Conservation (phyloP, 768 basidiomycete species). For the Tricholoma furcatifolium region DNA sequence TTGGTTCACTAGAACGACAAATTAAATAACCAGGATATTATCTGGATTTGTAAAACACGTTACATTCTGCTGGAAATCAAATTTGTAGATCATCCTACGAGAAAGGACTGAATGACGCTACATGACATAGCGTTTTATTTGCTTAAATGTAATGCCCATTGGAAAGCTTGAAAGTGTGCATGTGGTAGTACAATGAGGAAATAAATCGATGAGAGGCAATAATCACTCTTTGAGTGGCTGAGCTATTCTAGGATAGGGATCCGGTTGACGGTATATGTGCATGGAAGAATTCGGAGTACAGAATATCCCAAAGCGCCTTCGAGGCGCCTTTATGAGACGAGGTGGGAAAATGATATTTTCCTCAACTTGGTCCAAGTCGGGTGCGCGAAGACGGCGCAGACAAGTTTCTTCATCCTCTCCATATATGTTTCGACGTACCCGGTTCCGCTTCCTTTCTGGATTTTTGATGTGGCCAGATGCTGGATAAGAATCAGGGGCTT, state of each 20-base stretch:
- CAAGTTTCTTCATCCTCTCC: slow-evolving; percentile 18
- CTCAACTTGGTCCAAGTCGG: slow-evolving; percentile 25
- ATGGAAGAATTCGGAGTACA: slow-evolving; percentile 36
- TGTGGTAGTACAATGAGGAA: not conserved
- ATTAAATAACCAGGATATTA: too few relatives aligned
- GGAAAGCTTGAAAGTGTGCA: not conserved
- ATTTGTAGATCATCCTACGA: too few relatives aligned
- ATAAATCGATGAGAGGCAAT: not conserved
- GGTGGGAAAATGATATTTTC: slow-evolving; percentile 25
- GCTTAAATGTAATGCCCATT: not conserved
- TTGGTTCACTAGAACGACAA: too few relatives aligned
- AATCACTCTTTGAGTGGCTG: slow-evolving; percentile 12
- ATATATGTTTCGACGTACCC: slow-evolving; percentile 10
- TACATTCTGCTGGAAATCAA: too few relatives aligned
- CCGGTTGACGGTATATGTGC: slow-evolving; percentile 16
- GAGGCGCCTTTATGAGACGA: slow-evolving; percentile 25
- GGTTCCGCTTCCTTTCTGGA: not conserved
- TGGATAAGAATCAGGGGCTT: slow-evolving; percentile 39
- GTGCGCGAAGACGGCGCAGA: slow-evolving; percentile 15
- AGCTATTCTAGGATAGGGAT: slow-evolving; percentile 8
- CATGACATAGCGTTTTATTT: too few relatives aligned
- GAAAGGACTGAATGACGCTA: too few relatives aligned
- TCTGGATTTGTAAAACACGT: too few relatives aligned
- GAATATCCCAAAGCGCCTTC: slow-evolving; percentile 39
- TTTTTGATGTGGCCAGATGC: not conserved